Percentiles rank a stretch among this genome's conserved stretches.
phyloP scores from a whole-genome alignment of 2,329 filamentous ascomycete species.

The Trichoderma pleuroti region DNA sequence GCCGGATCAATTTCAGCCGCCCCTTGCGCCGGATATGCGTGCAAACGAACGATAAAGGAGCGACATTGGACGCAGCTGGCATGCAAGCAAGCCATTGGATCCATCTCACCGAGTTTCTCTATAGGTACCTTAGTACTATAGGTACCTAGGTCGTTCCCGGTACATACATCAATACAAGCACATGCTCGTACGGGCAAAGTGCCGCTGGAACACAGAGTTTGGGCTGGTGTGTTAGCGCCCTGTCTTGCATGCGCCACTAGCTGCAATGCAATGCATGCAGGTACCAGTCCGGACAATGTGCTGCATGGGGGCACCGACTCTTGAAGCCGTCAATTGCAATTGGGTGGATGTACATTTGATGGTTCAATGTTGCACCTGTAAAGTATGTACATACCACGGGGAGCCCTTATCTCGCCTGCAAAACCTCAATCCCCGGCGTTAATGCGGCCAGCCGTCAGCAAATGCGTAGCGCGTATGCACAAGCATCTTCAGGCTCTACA shows the following conservation, averaged over 20 bases:
- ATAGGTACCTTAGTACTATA: too few relatives aligned
- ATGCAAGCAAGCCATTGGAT: background rate
- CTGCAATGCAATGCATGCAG: background rate
- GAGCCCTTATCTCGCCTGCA: constrained; percentile 4
- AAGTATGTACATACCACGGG: background rate
- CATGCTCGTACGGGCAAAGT: background rate
- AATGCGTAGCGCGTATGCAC: background rate
- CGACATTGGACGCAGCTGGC: background rate
- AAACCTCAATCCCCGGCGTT: background rate
- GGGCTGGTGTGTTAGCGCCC: constrained; percentile 6
- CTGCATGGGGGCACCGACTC: background rate
- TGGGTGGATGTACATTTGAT: background rate
- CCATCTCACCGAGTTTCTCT: background rate
- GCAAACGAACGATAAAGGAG: background rate
- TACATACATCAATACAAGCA: background rate
- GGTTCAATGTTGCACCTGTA: background rate
- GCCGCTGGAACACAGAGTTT: background rate
- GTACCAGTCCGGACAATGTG: background rate
- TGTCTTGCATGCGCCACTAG: background rate
- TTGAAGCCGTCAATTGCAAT: background rate
- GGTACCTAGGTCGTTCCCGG: too few relatives aligned
- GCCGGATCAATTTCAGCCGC: constrained; percentile 1
- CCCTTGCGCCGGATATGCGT: background rate
- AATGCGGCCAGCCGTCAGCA: background rate
- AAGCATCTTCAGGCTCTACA: background rate